Evolutionary conservation across 2,329 filamentous ascomycete species (phyloP).

Genomic region (Colletotrichum sp.): DNA sequence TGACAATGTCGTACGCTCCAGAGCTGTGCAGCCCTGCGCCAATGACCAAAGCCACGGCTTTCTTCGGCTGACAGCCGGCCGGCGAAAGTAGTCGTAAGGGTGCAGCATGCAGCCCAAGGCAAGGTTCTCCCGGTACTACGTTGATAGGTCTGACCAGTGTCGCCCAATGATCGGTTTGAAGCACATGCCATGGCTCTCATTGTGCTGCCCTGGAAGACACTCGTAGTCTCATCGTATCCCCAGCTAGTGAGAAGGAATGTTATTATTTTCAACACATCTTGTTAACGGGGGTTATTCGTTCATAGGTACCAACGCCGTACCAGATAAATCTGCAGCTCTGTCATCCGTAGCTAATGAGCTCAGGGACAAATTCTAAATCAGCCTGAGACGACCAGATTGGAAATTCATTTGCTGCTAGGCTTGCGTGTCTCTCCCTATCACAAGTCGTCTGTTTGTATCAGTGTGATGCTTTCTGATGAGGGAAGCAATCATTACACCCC

Average conservation of each 20-base stretch:
- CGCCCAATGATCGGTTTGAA: not conserved
- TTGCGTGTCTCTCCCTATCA: not conserved
- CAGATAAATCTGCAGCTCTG: not conserved
- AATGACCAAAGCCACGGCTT: too few species aligned
- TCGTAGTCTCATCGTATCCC: not conserved
- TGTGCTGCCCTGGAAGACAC: not conserved
- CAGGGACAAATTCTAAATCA: not conserved
- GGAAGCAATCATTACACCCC: not conserved
- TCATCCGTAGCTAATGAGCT: not conserved
- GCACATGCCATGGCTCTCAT: not conserved
- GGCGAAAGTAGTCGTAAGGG: not conserved
- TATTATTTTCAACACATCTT: not conserved
- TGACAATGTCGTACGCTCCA: too few species aligned
- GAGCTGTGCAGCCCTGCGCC: too few species aligned
- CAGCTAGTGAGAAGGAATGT: not conserved
- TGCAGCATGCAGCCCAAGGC: not conserved
- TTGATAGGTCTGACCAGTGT: not conserved
- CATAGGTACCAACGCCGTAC: not conserved
- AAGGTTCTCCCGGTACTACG: not conserved
- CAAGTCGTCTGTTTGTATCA: not conserved
- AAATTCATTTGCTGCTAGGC: not conserved
- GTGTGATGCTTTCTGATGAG: not conserved
- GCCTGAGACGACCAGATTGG: not conserved
- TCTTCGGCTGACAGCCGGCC: too few species aligned
- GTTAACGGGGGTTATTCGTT: not conserved